A percentile compares a stretch with the other conserved stretches of the same genome.
Evolutionary conservation across 129 eudicot species (phyloP).

Genomic region (Ambrosia artemisiifolia): DNA sequence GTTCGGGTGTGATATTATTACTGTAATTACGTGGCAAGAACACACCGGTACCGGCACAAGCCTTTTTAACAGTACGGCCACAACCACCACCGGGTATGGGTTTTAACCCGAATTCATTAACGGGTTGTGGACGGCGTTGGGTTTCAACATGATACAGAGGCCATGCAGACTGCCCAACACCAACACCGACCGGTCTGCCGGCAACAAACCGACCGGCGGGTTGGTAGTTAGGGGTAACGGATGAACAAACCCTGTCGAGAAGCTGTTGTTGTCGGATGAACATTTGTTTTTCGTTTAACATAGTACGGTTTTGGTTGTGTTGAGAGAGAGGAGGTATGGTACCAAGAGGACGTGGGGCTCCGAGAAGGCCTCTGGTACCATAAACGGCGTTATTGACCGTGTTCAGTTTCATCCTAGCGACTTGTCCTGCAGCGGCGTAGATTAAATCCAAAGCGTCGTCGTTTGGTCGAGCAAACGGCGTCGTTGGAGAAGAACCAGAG

Average conservation of each 20-base stretch:
- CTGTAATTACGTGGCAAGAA: conserved; percentile 55
- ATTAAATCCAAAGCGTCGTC: conserved; percentile 52
- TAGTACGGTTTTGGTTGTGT: conserved; percentile 10
- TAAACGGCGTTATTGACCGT: conserved; percentile 18
- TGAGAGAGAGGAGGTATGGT: neutral
- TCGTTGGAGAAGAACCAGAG: conserved; percentile 49
- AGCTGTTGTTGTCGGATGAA: conserved; percentile 16
- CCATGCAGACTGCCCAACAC: conserved; percentile 43
- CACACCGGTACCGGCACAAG: conserved; percentile 78
- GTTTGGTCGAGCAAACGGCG: conserved; percentile 27
- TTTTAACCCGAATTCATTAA: neutral
- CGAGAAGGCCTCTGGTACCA: conserved; percentile 4
- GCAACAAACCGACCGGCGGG: conserved; percentile 18
- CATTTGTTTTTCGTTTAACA: conserved; percentile 14
- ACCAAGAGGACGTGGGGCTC: conserved; percentile 14
- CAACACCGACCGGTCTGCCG: conserved; percentile 22
- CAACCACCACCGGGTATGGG: conserved; percentile 16
- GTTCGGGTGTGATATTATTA: conserved; percentile 22
- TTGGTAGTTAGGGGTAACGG: conserved; percentile 10
- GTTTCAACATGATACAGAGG: conserved; percentile 19
- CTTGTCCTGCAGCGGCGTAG: conserved; percentile 54
- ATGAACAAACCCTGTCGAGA: neutral
- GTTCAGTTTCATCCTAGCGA: conserved; percentile 47
- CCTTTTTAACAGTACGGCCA: conserved; percentile 32
- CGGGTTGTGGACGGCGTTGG: conserved; percentile 16